Evolutionary conservation across 1,284 basidiomycete species (phyloP), one percentile per base, ranked within the genome.

Genomic region (Ceratobasidium sp.): DNA sequence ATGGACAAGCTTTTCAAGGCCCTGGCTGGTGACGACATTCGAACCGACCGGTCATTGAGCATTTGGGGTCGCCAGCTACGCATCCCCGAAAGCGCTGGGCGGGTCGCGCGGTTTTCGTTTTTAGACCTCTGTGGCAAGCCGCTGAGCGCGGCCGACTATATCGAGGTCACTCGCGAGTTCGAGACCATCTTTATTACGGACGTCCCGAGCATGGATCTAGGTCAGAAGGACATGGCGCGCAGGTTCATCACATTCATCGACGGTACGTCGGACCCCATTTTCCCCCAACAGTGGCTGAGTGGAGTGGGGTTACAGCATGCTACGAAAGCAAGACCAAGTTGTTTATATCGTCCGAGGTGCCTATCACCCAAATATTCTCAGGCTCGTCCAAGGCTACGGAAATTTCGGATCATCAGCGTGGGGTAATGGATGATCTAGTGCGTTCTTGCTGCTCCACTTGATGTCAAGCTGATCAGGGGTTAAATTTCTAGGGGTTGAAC

Each of bases 191-290:
- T 99, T 77, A 81, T 99, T 45, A 82, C 89, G 45, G 89, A 93
- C 74, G 87, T 99, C 25, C 94, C 93, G 47, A 90, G 91, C 81
- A 90, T 99, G 88, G 91, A 89, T 0, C 78, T 98, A 73, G 85
- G 87, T 69, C 86, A 90, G 78, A 94, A 97, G 79, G 97, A 99
- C 78, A 85, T 90, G 81, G 95, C 95, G 6, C 83, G 96, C 70
- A 83, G 97, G 70, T 98, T 99, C 78, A 99, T 99, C 78, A 97
- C 96, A 0, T 98, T 98, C 76, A 91, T 99, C 76, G 96, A 99
- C 81, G 93, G 92, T 85, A 74, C 75, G 84, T 82, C 22, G 27
- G 32, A 57, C 22, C 52, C 34, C 27, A 50, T 22, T 29, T 6
- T 15, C 17, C 40, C 47, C 50, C 20, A 40, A 10, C 20, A 38